phyloP scores from a whole-genome alignment of 2,329 filamentous ascomycete species.

The Penicillium sp. region DNA sequence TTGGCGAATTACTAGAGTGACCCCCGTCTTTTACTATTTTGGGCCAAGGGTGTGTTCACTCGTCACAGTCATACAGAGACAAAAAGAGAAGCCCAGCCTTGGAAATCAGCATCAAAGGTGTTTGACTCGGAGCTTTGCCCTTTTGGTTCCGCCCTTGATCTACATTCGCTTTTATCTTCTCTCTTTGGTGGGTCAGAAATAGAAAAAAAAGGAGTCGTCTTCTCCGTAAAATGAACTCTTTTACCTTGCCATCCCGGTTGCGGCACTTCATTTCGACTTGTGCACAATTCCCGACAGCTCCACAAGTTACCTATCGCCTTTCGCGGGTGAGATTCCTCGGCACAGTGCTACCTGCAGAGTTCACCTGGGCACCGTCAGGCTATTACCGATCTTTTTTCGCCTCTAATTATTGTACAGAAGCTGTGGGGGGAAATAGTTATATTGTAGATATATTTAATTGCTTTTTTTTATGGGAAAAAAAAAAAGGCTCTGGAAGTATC shows the following conservation, averaged over 20 bases:
- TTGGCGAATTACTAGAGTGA: background rate
- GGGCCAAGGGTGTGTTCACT: constrained; percentile 3
- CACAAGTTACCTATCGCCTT: constrained; percentile 12
- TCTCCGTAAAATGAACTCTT: background rate
- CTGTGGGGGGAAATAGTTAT: no score
- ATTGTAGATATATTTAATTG: background rate
- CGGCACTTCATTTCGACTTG: constrained; percentile 4
- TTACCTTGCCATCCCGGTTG: constrained; percentile 7
- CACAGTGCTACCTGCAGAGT: constrained; percentile 17
- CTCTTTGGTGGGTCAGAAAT: constrained; percentile 11
- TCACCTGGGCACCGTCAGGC: constrained; percentile 8
- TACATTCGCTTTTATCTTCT: constrained; percentile 15
- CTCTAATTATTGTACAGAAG: background rate
- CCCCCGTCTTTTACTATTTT: constrained; percentile 3
- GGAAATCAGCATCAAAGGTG: constrained; percentile 2
- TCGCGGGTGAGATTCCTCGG: constrained; percentile 10
- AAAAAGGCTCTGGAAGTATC: background rate
- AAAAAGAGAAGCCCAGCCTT: background rate
- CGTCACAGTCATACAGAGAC: constrained; percentile 18
- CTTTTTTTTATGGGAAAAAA: background rate
- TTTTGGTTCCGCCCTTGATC: constrained; percentile 15
- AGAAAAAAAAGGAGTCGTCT: constrained; percentile 2
- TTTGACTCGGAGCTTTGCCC: constrained; percentile 10
- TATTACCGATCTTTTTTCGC: background rate
- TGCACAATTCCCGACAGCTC: constrained; percentile 14